phyloP scores from a whole-genome alignment of 352 stramenopile species.

The Pythium biforme region DNA sequence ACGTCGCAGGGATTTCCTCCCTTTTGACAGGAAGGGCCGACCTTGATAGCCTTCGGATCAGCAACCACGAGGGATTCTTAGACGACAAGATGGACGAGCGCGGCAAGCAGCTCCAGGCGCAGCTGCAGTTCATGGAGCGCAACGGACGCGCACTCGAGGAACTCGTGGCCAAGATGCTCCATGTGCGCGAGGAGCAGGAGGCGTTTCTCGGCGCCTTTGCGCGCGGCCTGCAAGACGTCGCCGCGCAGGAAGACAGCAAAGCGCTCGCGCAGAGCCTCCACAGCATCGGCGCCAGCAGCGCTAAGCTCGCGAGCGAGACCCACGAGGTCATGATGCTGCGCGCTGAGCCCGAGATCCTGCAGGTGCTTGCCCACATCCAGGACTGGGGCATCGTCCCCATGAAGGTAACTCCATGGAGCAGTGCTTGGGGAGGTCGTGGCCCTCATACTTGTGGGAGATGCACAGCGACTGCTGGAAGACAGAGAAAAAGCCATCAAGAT shows the following conservation, averaged over 20 bases:
- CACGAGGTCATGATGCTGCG: constrained; percentile 77
- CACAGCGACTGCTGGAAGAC: constrained; percentile 72
- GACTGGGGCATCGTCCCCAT: constrained; percentile 82
- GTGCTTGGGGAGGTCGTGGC: too few relatives aligned
- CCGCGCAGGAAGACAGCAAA: constrained; percentile 51
- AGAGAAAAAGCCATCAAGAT: constrained; percentile 82
- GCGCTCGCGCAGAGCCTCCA: constrained; percentile 50
- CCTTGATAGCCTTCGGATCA: too few relatives aligned
- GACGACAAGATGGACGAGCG: constrained; percentile 53
- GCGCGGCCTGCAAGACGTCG: constrained; percentile 59
- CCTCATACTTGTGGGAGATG: too few relatives aligned
- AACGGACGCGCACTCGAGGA: constrained; percentile 76
- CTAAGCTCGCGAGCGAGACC: constrained; percentile 60
- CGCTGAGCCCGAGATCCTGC: constrained; percentile 66
- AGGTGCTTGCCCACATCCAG: constrained; percentile 71
- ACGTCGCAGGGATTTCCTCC: constrained; percentile 22
- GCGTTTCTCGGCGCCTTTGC: constrained; percentile 51
- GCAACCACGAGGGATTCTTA: too few relatives aligned
- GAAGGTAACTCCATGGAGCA: constrained; percentile 67
- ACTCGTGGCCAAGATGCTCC: constrained; percentile 63
- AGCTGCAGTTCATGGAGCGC: constrained; percentile 82
- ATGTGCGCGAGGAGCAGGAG: constrained; percentile 66
- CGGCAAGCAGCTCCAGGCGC: constrained; percentile 42
- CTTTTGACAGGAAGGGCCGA: too few relatives aligned
- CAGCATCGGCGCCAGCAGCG: constrained; percentile 44